A percentile compares a stretch with the other conserved stretches of the same genome.
Evolutionary conservation across 192 early-diverging fungal species (phyloP).

Genomic region (Entophlyctis helioformis): DNA sequence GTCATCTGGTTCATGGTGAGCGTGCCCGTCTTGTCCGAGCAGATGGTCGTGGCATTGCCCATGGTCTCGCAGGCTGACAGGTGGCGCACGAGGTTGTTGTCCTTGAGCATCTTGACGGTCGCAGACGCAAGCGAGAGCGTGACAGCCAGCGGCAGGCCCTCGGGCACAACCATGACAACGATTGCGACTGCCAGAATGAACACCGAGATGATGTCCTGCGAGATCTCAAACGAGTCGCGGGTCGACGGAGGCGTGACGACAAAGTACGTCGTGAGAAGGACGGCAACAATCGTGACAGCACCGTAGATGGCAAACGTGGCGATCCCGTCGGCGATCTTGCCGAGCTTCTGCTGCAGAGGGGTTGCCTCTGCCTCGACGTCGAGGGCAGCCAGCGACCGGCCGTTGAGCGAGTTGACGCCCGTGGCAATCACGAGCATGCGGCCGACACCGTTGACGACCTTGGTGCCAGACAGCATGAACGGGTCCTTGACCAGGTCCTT

Average conservation of each 20-base stretch:
- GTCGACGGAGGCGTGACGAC: conserved; percentile 14
- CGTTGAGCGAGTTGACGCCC: conserved; percentile 80
- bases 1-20: conserved; percentile 97
- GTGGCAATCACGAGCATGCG: conserved; percentile 73
- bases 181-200: conserved; percentile 87
- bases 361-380: conserved; percentile 77
- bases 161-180: conserved; percentile 95
- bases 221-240: too few species aligned
- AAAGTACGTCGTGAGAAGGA: conserved; percentile 80
- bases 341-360: conserved; percentile 86
- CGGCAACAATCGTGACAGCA: conserved; percentile 75
- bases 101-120: conserved; percentile 88
- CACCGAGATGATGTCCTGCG: conserved; percentile 33
- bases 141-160: conserved; percentile 95
- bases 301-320: conserved; percentile 84
- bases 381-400: conserved; percentile 77
- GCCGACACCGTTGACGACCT: conserved; percentile 81
- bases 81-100: conserved; percentile 94
- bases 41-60: conserved; percentile 94
- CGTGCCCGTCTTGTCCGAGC: conserved; percentile 98
- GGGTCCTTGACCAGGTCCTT: conserved; percentile 61
- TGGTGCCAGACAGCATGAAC: conserved; percentile 88
- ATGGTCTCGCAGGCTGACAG: conserved; percentile 97
- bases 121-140: conserved; percentile 91
- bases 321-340: conserved; percentile 78